Evolutionary conservation across 306 rosid genomes (phyloP), one percentile per base, ranked within the genome.

Genomic region (Abrus precatorius): DNA sequence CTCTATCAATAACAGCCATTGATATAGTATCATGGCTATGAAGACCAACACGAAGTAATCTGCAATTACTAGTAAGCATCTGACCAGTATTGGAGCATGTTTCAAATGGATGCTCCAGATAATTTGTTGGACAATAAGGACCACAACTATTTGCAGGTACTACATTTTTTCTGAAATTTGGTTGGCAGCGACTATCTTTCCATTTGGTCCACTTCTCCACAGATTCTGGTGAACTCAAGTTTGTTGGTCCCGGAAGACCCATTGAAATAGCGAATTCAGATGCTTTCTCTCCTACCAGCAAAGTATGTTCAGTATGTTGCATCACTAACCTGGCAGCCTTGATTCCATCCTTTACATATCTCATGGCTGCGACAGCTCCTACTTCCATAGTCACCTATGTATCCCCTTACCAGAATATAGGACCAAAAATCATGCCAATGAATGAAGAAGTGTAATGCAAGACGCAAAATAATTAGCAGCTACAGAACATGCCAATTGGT

Each of bases 331-430:
- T 90, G 34, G 99, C 97, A 70, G 99, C 94, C 84, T 84, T 90
- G 78, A 93, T 90, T 65, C 97, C 99, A 80, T 95, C 98, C 80
- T 88, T 95, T 56, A 95, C 90, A 43, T 89, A 93, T 86, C 98
- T 88, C 99, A 95, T 93, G 71, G 96, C 93, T 44, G 93, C 99
- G 32, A 95, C 95, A 63, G 99, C 98, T 84, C 98, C 99, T 54
- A 91, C 99, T 87, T 93, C 99, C 99, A 95, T 95, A 0, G 98
- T 95, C 80, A 80, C 90, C 99, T 95, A 84, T 61, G 80, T 61
- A 88, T 80, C 74, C 84, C 90, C 98, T 89, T 94, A 63, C 79
- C 84, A 82, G 83, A 80, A 87, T 50, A 85, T 53, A 34, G 32
- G 83, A 81, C 78, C 43, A 45, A 76, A 73, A 77, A 52, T 84